Conservation (phyloP, 2,329 filamentous ascomycete genomes). For the Fusarium bulbicola region DNA sequence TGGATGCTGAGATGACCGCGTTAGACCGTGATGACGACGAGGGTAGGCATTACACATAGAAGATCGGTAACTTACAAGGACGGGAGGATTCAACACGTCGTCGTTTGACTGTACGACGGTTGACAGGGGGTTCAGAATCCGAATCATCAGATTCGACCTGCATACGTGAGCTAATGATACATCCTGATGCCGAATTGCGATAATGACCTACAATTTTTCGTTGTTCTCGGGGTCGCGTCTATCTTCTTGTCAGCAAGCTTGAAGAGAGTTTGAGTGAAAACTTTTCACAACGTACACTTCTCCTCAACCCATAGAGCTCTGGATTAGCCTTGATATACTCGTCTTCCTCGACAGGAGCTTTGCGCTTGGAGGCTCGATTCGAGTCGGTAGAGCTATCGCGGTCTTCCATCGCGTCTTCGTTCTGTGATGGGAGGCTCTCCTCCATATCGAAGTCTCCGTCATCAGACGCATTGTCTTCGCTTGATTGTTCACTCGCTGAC, state of each 20-base stretch:
- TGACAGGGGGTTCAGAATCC: conserved; percentile 72
- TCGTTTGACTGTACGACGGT: conserved; percentile 71
- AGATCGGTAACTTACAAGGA: conserved; percentile 61
- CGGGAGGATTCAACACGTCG: conserved; percentile 73
- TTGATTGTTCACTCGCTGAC: conserved; percentile 59
- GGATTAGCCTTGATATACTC: conserved; percentile 91
- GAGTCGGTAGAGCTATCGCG: conserved; percentile 78
- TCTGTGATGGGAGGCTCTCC: conserved; percentile 60
- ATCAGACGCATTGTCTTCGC: conserved; percentile 66
- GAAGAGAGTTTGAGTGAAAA: conserved; percentile 24
- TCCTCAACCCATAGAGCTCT: conserved; percentile 90
- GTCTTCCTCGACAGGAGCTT: conserved; percentile 74
- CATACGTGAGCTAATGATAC: conserved; percentile 20
- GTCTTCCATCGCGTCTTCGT: conserved; percentile 59
- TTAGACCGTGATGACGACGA: conserved; percentile 26
- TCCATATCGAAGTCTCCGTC: conserved; percentile 82
- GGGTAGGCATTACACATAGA: neutral
- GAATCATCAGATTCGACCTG: conserved; percentile 69
- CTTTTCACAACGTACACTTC: conserved; percentile 76
- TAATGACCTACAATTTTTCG: conserved; percentile 62
- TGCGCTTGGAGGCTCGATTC: conserved; percentile 76
- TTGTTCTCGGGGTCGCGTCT: conserved; percentile 67
- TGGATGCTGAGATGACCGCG: conserved; percentile 59
- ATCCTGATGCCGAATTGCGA: neutral
- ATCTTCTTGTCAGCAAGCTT: conserved; percentile 45